phyloP scores from a whole-genome alignment of 306 rosid species.

The Hippophae rhamnoides region DNA sequence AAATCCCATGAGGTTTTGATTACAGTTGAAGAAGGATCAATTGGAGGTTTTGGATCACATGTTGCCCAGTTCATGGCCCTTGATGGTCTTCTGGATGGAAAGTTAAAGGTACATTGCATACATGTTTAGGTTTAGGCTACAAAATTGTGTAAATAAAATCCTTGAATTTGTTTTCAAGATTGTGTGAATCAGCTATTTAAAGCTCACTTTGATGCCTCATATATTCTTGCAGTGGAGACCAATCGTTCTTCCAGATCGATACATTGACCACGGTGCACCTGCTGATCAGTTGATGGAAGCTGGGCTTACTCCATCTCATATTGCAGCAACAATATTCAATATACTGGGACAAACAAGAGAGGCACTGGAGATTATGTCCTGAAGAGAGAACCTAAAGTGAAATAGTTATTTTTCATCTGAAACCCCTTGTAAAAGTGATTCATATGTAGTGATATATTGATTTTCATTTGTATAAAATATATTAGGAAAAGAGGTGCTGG shows the following conservation, averaged over 20 bases:
- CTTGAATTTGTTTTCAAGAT: neutral
- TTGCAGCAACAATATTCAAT: constrained; percentile 90
- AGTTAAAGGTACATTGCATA: constrained; percentile 43
- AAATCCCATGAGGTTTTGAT: constrained; percentile 72
- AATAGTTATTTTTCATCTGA: neutral
- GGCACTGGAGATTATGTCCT: constrained; percentile 72
- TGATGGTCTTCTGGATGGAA: constrained; percentile 89
- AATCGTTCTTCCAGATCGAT: constrained; percentile 78
- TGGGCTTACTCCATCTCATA: constrained; percentile 75
- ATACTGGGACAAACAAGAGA: constrained; percentile 79
- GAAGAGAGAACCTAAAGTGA: constrained; percentile 4
- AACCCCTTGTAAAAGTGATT: constrained; percentile 9
- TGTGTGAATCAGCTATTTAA: neutral
- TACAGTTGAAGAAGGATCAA: constrained; percentile 94
- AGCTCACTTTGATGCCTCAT: constrained; percentile 4
- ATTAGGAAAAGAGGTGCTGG: neutral
- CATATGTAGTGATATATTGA: too few species aligned
- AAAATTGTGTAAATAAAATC: neutral
- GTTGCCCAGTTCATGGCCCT: constrained; percentile 94
- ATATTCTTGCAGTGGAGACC: constrained; percentile 82
- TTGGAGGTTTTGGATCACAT: constrained; percentile 94
- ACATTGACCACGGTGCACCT: constrained; percentile 85
- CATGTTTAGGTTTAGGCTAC: neutral
- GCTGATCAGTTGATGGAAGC: constrained; percentile 59
- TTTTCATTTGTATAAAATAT: neutral